Evolutionary conservation across 75 land plant genomes (phyloP), one percentile per base, ranked within the genome.

Genomic region (Ceratopteris richardii): DNA sequence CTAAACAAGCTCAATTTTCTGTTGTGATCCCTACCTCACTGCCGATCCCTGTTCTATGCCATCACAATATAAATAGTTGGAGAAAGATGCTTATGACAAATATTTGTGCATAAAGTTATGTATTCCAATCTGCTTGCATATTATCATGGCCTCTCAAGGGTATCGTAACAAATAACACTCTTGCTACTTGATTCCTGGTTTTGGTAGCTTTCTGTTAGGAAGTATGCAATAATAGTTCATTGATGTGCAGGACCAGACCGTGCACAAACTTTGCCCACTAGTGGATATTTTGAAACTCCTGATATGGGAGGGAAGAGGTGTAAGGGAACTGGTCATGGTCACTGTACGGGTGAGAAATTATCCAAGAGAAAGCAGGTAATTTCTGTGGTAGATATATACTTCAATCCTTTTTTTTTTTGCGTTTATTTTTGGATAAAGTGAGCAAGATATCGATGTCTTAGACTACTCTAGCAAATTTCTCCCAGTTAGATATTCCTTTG

Each of bases 221-320:
- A n/a, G n/a, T n/a, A n/a, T n/a, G n/a, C n/a, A n/a, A n/a, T n/a
- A n/a, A n/a, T n/a, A n/a, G n/a, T 33, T 33, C 37, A 4, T 9
- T 33, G 3, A 9, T 46, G 22, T 46, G 50, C 5, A 46, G 50
- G 50, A 2, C 50, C 17, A 21, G 13, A 46, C 2, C 50, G 22
- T 46, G 50, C 50, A 18, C 50, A 46, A 46, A 21, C 50, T 46
- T 17, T 46, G 22, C 50, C 50, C n/a, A n/a, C n/a, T n/a, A 46
- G 22, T 46, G 18, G 50, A 18, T 46, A 5, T 21, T 3, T 46
- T 18, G 22, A 21, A 46, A 14, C 3, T n/a, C 3, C 17, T 46
- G 3, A 46, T 21, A 14, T 2, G 50, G 50, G 4, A n/a, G 22
- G 22, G 17, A 18, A 46, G 50, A 2, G 50, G 50, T 46, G 13